A percentile compares a stretch with the other conserved stretches of the same genome.
Evolutionary conservation across 306 rosid genomes (phyloP).

Genomic region (Cucurbita ficifolia): DNA sequence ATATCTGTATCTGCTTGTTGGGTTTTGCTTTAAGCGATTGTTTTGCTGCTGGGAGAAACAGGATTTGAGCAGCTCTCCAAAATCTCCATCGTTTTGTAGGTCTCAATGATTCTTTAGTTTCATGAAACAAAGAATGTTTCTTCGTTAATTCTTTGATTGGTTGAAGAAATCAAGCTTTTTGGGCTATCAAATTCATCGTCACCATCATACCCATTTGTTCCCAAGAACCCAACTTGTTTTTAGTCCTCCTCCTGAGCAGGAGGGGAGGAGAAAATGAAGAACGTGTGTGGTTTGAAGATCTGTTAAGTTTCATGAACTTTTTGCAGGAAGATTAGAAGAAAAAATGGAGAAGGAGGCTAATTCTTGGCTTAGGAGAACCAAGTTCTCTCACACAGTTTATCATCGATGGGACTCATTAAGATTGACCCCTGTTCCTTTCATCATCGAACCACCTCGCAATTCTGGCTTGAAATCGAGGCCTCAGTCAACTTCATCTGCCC

Average conservation of each 20-base stretch:
- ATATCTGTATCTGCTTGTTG: not conserved
- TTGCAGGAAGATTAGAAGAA: not conserved
- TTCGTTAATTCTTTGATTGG: slow-evolving; percentile 21
- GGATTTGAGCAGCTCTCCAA: slow-evolving; percentile 16
- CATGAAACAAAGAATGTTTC: slow-evolving; percentile 14
- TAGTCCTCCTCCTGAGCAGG: slow-evolving; percentile 20
- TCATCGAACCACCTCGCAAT: slow-evolving; percentile 16
- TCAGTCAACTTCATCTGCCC: slow-evolving; percentile 6
- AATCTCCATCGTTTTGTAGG: slow-evolving; percentile 16
- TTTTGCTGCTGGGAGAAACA: slow-evolving; percentile 26
- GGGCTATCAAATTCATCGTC: slow-evolving; percentile 6
- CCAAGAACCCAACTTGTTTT: slow-evolving; percentile 12
- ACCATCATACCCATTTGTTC: not conserved
- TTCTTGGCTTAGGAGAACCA: slow-evolving; percentile 88
- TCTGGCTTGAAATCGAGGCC: slow-evolving; percentile 39
- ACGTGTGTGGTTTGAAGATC: slow-evolving; percentile 12
- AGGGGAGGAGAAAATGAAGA: slow-evolving; percentile 9
- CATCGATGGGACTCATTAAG: slow-evolving; percentile 64
- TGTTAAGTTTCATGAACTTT: slow-evolving; percentile 9
- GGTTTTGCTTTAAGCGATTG: slow-evolving; percentile 15
- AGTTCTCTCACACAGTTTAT: slow-evolving; percentile 68
- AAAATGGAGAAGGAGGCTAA: slow-evolving; percentile 48
- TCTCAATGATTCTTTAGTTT: slow-evolving; percentile 26
- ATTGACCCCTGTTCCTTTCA: slow-evolving; percentile 19
- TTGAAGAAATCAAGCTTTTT: slow-evolving; percentile 17